phyloP scores from a whole-genome alignment of 352 stramenopile species.

The Globisporangium paddicum region DNA sequence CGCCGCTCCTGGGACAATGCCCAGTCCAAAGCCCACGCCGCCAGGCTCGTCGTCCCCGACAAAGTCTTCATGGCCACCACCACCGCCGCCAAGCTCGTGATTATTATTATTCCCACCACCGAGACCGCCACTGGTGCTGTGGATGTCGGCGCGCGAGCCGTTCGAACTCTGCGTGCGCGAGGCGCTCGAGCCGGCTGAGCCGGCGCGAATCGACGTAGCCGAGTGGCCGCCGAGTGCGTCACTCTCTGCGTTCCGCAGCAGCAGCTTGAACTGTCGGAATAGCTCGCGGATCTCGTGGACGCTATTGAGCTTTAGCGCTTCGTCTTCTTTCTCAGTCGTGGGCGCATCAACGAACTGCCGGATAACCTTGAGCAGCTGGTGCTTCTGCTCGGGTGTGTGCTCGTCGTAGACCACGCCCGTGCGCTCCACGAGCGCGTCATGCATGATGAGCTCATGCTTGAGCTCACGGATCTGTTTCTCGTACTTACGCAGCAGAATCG shows the following conservation, averaged over 20 bases:
- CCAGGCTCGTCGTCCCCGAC: constrained; percentile 59
- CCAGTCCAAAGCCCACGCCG: constrained; percentile 50
- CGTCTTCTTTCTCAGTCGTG: constrained; percentile 65
- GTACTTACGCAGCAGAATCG: constrained; percentile 85
- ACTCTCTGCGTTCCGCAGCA: constrained; percentile 62
- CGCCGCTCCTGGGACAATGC: constrained; percentile 43
- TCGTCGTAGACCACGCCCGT: constrained; percentile 82
- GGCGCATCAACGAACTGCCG: constrained; percentile 72
- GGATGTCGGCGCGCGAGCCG: constrained; percentile 39
- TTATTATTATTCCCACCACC: constrained; percentile 11
- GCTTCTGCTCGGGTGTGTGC: constrained; percentile 90
- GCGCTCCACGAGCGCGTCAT: constrained; percentile 90
- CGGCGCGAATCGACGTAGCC: constrained; percentile 23
- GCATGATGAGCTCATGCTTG: constrained; percentile 93
- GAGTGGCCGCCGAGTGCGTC: constrained; percentile 11
- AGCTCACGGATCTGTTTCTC: constrained; percentile 91
- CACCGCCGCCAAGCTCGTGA: constrained; percentile 7
- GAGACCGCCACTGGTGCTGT: constrained; percentile 7
- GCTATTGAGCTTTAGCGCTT: constrained; percentile 69
- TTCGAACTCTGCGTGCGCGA: constrained; percentile 47
- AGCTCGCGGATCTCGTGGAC: constrained; percentile 91
- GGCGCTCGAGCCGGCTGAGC: constrained; percentile 49
- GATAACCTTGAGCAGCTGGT: constrained; percentile 64
- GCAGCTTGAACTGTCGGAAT: constrained; percentile 89
- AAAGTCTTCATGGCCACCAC: constrained; percentile 24